Evolutionary conservation across 495 filamentous ascomycete genomes (phyloP).

Genomic region (Tuber aestivum): DNA sequence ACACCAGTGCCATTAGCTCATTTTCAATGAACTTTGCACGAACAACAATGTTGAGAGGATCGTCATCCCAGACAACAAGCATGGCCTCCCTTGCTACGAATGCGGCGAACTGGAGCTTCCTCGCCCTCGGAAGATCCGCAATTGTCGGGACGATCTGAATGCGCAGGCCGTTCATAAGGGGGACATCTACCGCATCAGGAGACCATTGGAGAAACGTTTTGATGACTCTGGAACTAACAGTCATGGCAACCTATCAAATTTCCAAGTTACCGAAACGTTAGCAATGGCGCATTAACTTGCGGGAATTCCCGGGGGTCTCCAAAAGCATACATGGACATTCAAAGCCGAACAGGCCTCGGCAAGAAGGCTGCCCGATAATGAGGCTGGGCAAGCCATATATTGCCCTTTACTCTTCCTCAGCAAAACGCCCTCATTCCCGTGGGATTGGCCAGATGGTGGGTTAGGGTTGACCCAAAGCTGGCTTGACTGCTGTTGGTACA

Average conservation of each 20-base stretch:
- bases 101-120: slow-evolving; percentile 70
- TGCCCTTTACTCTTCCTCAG: slow-evolving; percentile 59
- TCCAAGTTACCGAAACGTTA: slow-evolving; percentile 22
- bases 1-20: slow-evolving; percentile 68
- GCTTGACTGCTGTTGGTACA: slow-evolving; percentile 70
- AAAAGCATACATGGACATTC: slow-evolving; percentile 57
- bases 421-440: slow-evolving; percentile 64
- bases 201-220: slow-evolving; percentile 67
- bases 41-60: slow-evolving; percentile 59
- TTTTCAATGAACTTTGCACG: slow-evolving; percentile 63
- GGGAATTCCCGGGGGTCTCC: not conserved
- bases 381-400: slow-evolving; percentile 64
- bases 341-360: slow-evolving; percentile 59
- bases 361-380: slow-evolving; percentile 54
- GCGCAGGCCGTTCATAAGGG: slow-evolving; percentile 64
- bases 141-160: slow-evolving; percentile 68
- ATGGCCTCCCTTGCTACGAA: slow-evolving; percentile 64
- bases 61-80: slow-evolving; percentile 72
- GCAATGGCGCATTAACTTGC: not conserved
- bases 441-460: slow-evolving; percentile 42
- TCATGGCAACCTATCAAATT: slow-evolving; percentile 63
- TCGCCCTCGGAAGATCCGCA: slow-evolving; percentile 58
- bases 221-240: slow-evolving; percentile 68
- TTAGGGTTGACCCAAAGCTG: slow-evolving; percentile 65
- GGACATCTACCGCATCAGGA: slow-evolving; percentile 66